phyloP scores from a whole-genome alignment of 148 eudicot genomes.

The Fagopyrum homotropicum region DNA sequence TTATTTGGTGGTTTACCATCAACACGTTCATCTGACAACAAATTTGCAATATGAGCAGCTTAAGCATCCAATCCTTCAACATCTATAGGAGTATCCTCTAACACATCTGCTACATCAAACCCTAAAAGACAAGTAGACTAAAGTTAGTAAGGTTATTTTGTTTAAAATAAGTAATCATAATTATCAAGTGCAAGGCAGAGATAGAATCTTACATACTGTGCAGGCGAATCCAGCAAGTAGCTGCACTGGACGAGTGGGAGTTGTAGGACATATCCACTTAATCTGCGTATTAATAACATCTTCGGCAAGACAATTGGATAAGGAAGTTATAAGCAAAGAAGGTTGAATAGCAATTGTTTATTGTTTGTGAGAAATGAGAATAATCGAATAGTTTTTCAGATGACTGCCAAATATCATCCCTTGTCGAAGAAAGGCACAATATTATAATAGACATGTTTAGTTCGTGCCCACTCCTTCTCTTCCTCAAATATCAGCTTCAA shows the following conservation, averaged over 20 bases:
- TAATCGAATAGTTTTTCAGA: background rate
- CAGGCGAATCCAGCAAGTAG: too few species aligned
- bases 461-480: too few species aligned
- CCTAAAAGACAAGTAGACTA: conserved; percentile 30
- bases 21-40: conserved; percentile 86
- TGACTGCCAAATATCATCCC: background rate
- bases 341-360: too few species aligned
- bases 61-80: too few species aligned
- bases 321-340: too few species aligned
- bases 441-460: too few species aligned
- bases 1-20: conserved; percentile 41
- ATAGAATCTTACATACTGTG: conserved; percentile 67
- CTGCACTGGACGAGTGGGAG: conserved; percentile 93
- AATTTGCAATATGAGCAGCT: conserved; percentile 78
- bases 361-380: background rate
- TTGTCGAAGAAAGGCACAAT: background rate
- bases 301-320: background rate
- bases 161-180: background rate
- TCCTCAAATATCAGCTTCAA: background rate
- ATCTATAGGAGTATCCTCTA: too few species aligned
- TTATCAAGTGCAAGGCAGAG: background rate
- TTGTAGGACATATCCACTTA: conserved; percentile 12
- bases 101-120: too few species aligned
- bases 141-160: background rate
- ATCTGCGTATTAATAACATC: background rate